Evolutionary conservation across 495 filamentous ascomycete species (phyloP).

Genomic region (Penicillium paradoxum): DNA sequence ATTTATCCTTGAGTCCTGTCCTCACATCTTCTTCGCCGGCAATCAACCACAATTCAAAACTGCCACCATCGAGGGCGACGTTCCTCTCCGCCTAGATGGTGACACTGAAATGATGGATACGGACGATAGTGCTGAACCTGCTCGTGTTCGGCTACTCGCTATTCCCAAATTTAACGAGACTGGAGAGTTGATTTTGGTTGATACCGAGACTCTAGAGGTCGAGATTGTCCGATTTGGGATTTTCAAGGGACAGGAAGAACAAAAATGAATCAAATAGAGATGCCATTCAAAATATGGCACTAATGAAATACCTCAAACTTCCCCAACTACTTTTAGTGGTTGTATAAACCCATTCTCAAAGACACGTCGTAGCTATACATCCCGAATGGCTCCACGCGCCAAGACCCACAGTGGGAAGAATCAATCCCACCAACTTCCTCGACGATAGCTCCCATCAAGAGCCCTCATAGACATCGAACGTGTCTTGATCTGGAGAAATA

Average conservation of each 20-base stretch:
- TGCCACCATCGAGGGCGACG: slow-evolving; percentile 56
- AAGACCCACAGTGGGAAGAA: slow-evolving; percentile 17
- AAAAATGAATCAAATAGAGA: slow-evolving; percentile 28
- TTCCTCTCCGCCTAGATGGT: slow-evolving; percentile 30
- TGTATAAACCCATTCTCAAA: background rate
- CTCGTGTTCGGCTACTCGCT: slow-evolving; percentile 67
- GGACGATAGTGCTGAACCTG: slow-evolving; percentile 43
- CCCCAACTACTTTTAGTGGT: background rate
- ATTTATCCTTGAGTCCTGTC: slow-evolving; percentile 77
- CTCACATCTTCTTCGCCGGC: slow-evolving; percentile 86
- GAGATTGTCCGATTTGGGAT: slow-evolving; percentile 64
- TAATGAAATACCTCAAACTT: background rate
- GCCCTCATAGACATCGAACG: background rate
- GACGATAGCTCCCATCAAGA: background rate
- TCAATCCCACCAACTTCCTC: slow-evolving; percentile 6
- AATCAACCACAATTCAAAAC: slow-evolving; percentile 83
- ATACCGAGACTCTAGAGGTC: slow-evolving; percentile 75
- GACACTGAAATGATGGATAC: slow-evolving; percentile 42
- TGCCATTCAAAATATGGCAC: slow-evolving; percentile 2
- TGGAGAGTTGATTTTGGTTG: slow-evolving; percentile 76
- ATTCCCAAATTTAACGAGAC: slow-evolving; percentile 80
- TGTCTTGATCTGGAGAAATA: background rate
- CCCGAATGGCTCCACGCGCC: slow-evolving; percentile 10
- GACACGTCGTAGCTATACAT: too few species aligned
- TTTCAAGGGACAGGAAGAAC: slow-evolving; percentile 43